A percentile compares a stretch with the other conserved stretches of the same genome.
Conservation (phyloP, 176 grass and related monocot genomes). For the Triticum dicoccoides region DNA sequence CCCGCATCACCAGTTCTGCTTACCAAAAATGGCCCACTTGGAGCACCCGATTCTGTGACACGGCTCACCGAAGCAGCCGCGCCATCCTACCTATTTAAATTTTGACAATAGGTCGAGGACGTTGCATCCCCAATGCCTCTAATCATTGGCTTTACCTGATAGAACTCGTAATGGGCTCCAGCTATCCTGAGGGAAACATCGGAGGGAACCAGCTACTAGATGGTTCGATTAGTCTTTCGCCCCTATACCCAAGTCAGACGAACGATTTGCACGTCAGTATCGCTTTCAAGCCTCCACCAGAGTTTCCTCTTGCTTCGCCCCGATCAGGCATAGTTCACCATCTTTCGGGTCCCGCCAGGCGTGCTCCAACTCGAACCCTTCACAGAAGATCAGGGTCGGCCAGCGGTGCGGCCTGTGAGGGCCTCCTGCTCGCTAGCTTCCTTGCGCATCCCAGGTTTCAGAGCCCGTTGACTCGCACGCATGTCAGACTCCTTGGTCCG, state of each 20-base stretch:
- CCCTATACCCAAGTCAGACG: conserved; percentile 71
- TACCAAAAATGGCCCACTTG: conserved; percentile 61
- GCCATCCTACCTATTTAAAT: conserved; percentile 86
- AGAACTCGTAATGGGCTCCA: conserved; percentile 58
- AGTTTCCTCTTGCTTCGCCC: conserved; percentile 74
- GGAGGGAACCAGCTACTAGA: conserved; percentile 68
- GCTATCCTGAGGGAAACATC: conserved; percentile 62
- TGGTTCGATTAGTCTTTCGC: conserved; percentile 79
- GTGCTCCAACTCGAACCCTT: conserved; percentile 63
- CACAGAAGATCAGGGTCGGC: conserved; percentile 57
- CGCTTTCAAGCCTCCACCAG: conserved; percentile 67
- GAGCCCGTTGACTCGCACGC: conserved; percentile 36
- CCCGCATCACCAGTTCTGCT: conserved; percentile 50
- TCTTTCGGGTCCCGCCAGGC: conserved; percentile 60
- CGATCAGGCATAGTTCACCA: conserved; percentile 70
- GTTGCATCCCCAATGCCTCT: conserved; percentile 80
- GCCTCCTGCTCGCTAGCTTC: background rate
- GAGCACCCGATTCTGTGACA: conserved; percentile 16
- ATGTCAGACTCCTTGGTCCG: conserved; percentile 83
- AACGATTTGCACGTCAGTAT: conserved; percentile 79
- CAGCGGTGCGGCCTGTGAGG: conserved; percentile 30
- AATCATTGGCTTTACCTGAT: conserved; percentile 90
- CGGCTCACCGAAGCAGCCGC: conserved; percentile 29
- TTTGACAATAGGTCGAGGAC: conserved; percentile 89
- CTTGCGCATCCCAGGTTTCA: conserved; percentile 19